Base-by-base conservation (phyloP, 1,284 basidiomycete species). In the Heterobasidion annosum region DNA sequence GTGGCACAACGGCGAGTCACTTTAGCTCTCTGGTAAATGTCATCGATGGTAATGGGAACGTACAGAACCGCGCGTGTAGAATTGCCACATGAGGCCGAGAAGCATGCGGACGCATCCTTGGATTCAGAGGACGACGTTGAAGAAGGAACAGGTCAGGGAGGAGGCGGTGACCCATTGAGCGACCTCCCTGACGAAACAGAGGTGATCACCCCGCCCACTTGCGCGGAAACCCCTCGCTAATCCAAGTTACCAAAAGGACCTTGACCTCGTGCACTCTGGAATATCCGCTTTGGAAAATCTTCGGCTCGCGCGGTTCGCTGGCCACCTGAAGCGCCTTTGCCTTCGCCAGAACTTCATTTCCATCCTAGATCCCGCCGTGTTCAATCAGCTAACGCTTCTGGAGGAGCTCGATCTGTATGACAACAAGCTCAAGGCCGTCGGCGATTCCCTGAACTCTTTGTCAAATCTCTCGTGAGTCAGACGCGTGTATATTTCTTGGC, bases 361-460 rank as follows among this genome's bases (percentile, higher is more conserved):
- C 1, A 73, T 77, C 46, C 75, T 98, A 34, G 84, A 92, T 52
- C 73, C 78, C 2, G 80, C 82, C 10, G 78, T 82, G 8, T 85
- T 94, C 58, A 70, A 73, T 34, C 70, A 76, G n/a, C 70, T 98
- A 51, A 77, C 68, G 10, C 76, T 82, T 50, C 72, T 99, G 34
- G 88, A 92, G 62, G 95, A 98, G 58, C 70, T 99, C 52, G 96
- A 99, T 70, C 65, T 98, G 58, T 99, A 99, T 67, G 96, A 99
- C 69, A 99, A 99, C 72, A 86, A 90, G 64, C 70, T 99, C 58
- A 94, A 92, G 63, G 65, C 69, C 12, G 67, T 88, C n/a, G 87
- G 81, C 37, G 70, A 80, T 57, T 88, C 82, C 12, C 64, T 97
- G 48, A 72, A 85, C 58, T 73, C 78, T 56, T 70, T 88, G 52